Evolutionary conservation across 2,329 filamentous ascomycete species (phyloP).

Genomic region (Gyromitra esculenta): DNA sequence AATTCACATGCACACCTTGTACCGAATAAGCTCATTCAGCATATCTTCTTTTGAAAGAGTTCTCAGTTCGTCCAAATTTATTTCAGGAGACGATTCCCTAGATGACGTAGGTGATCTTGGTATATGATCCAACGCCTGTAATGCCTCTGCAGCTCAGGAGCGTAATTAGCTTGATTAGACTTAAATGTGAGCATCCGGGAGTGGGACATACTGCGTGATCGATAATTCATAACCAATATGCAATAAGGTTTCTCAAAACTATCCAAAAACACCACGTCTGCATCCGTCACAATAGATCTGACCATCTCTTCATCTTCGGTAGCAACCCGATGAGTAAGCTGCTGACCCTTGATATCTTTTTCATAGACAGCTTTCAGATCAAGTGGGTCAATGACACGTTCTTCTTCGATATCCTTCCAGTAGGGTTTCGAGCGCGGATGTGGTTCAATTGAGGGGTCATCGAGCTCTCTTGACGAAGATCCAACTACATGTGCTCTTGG

Average conservation of each 20-base stretch:
- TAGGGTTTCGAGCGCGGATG: slow-evolving; percentile 12
- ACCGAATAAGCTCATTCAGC: slow-evolving; percentile 17
- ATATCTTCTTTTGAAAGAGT: slow-evolving; percentile 28
- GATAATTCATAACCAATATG: slow-evolving; percentile 23
- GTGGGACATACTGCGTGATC: slow-evolving; percentile 22
- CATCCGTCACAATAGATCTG: neutral
- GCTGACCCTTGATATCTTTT: neutral
- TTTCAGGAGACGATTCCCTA: neutral
- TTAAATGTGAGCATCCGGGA: neutral
- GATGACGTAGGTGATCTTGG: slow-evolving; percentile 1
- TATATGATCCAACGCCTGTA: slow-evolving; percentile 7
- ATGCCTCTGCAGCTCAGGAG: neutral
- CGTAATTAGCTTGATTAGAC: neutral
- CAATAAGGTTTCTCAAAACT: slow-evolving; percentile 33
- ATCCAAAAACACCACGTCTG: slow-evolving; percentile 3
- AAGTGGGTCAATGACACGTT: neutral
- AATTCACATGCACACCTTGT: slow-evolving; percentile 9
- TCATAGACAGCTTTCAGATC: neutral
- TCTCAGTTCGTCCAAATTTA: slow-evolving; percentile 6
- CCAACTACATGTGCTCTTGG: neutral
- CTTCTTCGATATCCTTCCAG: slow-evolving; percentile 22
- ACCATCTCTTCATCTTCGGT: slow-evolving; percentile 17
- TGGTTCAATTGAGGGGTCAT: neutral
- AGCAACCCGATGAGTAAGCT: slow-evolving; percentile 9
- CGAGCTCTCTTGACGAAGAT: slow-evolving; percentile 1